Evolutionary conservation across 2,329 filamentous ascomycete genomes (phyloP), one percentile per base, ranked within the genome.

Genomic region (Beauveria varroae): DNA sequence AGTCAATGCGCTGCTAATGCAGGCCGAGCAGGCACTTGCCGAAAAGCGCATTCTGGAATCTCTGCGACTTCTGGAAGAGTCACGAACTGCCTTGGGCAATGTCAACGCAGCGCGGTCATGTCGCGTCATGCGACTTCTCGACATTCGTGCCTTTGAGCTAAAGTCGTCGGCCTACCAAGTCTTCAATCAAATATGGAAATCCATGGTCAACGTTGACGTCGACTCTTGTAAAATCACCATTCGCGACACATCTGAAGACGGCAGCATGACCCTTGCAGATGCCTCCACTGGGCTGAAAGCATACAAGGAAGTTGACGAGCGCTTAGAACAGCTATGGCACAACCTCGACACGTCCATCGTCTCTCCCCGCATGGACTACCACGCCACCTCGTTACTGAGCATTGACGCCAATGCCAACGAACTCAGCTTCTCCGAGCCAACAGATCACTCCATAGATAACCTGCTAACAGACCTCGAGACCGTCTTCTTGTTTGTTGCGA

Each of bases 161-260:
- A 87, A 86, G 64, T 80, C 82, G 2, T 79, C 83, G 22, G 81
- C 95, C 24, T 82, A 86, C 62, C 83, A 88, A 46, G 83, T 84
- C 9, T 81, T 95, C 44, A 82, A 84, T 49, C 78, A 80, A 60
- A 81, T 86, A n/a, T 97, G 92, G 91, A 82, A 83, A 62, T 77
- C 80, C 0, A 76, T 93, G 49, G 76, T 96, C 14, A 74, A 79
- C 1, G 74, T 92, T 20, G 84, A 93, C 68, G 72, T 78, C 1
- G 76, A 82, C 24, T 73, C 77, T 9, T 76, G 78, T 9, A 79
- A 74, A 51, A 74, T 95, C 8, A 80, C 77, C 0, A 80, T 96
- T 40, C 77, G 76, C 28, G 76, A 81, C 14, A 74, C 73, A 20
- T 74, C 79, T 28, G 46, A 64, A 79, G 82, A 78, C 55, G 80